These are phyloP conservation scores for Termitomyces sp. DNA, from an alignment of 768 basidiomycete genomes.

Conservation along the genomic window DNA sequence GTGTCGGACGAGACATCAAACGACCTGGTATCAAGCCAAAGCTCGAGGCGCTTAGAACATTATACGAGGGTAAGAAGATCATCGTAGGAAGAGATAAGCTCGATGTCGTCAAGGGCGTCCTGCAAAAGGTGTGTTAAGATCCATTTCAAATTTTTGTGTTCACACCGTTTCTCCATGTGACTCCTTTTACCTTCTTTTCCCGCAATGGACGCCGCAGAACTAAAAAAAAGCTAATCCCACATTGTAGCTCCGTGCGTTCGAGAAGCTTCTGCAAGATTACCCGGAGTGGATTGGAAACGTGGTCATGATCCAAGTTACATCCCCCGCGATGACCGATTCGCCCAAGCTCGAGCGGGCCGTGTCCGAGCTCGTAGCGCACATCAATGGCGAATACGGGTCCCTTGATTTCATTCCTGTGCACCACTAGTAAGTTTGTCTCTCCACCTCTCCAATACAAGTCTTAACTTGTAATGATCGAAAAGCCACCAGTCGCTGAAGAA, in stretches of 20 bases:
- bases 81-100: conserved; percentile 97
- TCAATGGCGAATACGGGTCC: conserved; percentile 93
- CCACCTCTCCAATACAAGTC: neutral
- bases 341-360: conserved; percentile 92
- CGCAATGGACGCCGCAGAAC: neutral
- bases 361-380: conserved; percentile 89
- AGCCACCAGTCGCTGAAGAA: conserved; percentile 97
- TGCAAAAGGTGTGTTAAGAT: conserved; percentile 69
- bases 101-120: conserved; percentile 96
- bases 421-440: conserved; percentile 71
- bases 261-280: conserved; percentile 89
- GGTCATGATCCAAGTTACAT: conserved; percentile 88
- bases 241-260: conserved; percentile 82
- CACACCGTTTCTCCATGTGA: neutral
- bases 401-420: conserved; percentile 96
- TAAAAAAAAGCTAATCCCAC: neutral
- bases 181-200: neutral
- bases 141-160: too few species aligned
- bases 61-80: conserved; percentile 98
- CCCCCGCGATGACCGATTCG: conserved; percentile 86
- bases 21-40: conserved; percentile 87
- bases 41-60: conserved; percentile 69
- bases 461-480: neutral
- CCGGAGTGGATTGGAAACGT: conserved; percentile 95
- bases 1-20: conserved; percentile 76